These are phyloP conservation scores for Marchantia polymorpha DNA, from an alignment of 225 moss, liverwort and hornwort species.

Conservation along the genomic window DNA sequence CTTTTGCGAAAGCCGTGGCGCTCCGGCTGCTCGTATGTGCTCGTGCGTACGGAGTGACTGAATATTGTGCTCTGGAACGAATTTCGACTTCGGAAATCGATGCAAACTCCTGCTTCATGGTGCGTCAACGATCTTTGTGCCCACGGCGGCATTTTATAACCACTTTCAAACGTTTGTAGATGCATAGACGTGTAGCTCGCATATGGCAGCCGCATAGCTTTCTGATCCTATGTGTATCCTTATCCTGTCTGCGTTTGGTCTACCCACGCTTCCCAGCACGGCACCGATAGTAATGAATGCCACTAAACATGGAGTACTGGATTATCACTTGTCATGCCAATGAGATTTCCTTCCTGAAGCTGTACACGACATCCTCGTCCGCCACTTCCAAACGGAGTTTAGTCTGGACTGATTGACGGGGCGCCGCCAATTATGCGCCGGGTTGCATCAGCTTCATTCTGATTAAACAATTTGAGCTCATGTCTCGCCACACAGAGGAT, in stretches of 20 bases:
- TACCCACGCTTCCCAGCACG: background rate
- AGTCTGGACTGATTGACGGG: background rate
- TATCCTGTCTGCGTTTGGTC: background rate
- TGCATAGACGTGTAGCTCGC: constrained; percentile 3
- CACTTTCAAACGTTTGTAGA: background rate
- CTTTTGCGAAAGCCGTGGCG: background rate
- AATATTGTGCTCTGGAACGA: background rate
- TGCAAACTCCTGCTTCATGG: constrained; percentile 1
- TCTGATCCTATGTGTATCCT: background rate
- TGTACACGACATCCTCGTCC: background rate
- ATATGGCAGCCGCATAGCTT: background rate
- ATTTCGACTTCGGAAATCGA: background rate
- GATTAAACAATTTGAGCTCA: constrained; percentile 1
- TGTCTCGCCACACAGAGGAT: background rate
- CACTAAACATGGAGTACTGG: background rate
- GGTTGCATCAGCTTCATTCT: background rate
- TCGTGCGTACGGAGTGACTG: background rate
- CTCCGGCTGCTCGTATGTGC: background rate
- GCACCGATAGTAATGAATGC: background rate
- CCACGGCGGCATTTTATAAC: constrained; percentile 1
- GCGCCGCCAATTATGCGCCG: constrained; percentile 3
- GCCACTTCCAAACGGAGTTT: background rate
- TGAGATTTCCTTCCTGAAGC: background rate
- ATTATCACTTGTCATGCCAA: background rate
- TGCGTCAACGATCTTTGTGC: constrained; percentile 10